phyloP scores from a whole-genome alignment of 2,329 filamentous ascomycete genomes.

The Fusarium abutilonis region DNA sequence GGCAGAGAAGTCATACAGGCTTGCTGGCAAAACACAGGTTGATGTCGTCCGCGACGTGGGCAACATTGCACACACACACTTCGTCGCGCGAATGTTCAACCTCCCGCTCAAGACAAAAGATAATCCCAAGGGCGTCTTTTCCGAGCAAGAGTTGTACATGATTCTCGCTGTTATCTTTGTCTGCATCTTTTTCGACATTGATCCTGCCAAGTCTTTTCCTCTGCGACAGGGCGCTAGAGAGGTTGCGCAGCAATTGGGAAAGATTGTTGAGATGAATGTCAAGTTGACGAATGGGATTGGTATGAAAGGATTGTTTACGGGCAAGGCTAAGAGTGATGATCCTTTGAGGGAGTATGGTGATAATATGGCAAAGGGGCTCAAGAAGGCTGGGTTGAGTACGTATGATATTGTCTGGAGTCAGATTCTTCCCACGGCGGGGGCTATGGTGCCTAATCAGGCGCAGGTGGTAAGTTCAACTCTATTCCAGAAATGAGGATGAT shows the following conservation, averaged over 20 bases:
- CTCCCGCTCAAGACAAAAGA: slow-evolving; percentile 72
- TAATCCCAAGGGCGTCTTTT: slow-evolving; percentile 67
- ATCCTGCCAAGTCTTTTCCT: slow-evolving; percentile 73
- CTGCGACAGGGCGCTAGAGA: slow-evolving; percentile 67
- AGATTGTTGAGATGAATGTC: slow-evolving; percentile 71
- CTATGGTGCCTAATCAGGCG: slow-evolving; percentile 76
- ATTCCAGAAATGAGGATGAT: neutral
- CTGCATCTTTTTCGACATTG: slow-evolving; percentile 72
- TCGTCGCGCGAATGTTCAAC: slow-evolving; percentile 70
- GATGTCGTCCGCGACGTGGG: slow-evolving; percentile 77
- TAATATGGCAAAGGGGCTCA: slow-evolving; percentile 70
- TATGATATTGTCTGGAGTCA: slow-evolving; percentile 77
- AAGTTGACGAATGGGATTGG: slow-evolving; percentile 61
- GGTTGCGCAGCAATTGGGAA: slow-evolving; percentile 67
- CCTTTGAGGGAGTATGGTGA: slow-evolving; percentile 71
- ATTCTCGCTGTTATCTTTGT: slow-evolving; percentile 73
- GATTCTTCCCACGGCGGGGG: slow-evolving; percentile 72
- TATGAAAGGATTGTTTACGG: slow-evolving; percentile 60
- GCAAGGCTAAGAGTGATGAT: slow-evolving; percentile 62
- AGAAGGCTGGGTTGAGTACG: slow-evolving; percentile 69
- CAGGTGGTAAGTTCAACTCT: slow-evolving; percentile 63
- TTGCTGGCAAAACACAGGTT: slow-evolving; percentile 66
- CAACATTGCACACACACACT: slow-evolving; percentile 72
- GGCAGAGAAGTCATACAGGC: slow-evolving; percentile 69
- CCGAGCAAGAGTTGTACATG: slow-evolving; percentile 66